Base-by-base conservation (phyloP, 768 basidiomycete genomes). In the Phlegmacium glaucopus region DNA sequence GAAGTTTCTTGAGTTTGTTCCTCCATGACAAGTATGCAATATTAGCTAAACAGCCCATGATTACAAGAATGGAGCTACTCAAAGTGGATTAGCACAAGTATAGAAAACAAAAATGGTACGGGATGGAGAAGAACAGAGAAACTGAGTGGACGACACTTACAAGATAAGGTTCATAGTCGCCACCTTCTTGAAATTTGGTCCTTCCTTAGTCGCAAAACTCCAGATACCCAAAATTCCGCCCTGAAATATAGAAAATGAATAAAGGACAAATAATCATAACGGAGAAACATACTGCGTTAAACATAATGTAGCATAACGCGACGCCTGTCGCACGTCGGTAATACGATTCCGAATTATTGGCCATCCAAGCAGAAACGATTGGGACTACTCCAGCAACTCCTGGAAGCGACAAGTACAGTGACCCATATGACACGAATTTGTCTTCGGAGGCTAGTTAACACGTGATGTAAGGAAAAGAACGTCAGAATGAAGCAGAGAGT, bases 171-270 rank as follows among this genome's bases (percentile, higher is more conserved):
- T 61, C 60, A 70, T 65, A 18, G 69, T 69, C 0, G 64, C 69
- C 1, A 68, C 67, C 39, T 65, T 67, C 26, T 47, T 65, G 50
- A 66, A 71, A 11, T 55, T 60, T 5, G 70, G 69, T 3, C 67
- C 67, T 50, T 70, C 68, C 9, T 64, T 70, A 0, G 68, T 66
- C 11, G 70, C 69, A 56, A 65, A 69, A 9, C 65, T 54, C 70
- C 69, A 72, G 3, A 69, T 70, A 48, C 69, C 70, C 22, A 68
- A 53, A 22, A 70, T 69, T 18, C 70, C 70, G n/a, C 70, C 70
- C 68, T 71, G 28, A 3, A 22, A 22, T 22, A 22, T 5, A 22
- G 22, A 22, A 22, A 22, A 22, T 22, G 22, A 3, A 27, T 17
- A 2, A 9, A 22, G 22, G 22, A 26, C 26, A 47, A 42, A 18